A percentile compares a stretch with the other conserved stretches of the same genome.
Conservation (phyloP, 371 early-diverging fungal species). For the Syncephalis plumigaleata region DNA sequence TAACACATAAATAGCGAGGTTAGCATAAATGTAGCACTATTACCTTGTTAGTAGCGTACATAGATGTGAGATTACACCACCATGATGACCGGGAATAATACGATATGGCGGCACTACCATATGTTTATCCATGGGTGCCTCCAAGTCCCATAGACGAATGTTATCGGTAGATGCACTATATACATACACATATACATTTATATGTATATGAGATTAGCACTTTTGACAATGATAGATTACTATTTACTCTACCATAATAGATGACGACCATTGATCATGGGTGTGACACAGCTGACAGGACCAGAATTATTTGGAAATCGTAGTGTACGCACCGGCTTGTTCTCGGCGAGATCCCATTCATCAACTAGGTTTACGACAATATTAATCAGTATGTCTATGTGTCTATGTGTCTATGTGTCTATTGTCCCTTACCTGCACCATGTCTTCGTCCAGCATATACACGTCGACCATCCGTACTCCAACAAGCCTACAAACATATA, state of each 20-base stretch:
- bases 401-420: no score
- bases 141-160: constrained; percentile 74
- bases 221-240: no score
- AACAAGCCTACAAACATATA: constrained; percentile 36
- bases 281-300: constrained; percentile 59
- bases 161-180: constrained; percentile 80
- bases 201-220: neutral
- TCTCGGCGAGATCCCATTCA: constrained; percentile 64
- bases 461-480: constrained; percentile 62
- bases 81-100: constrained; percentile 79
- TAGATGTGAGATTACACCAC: constrained; percentile 64
- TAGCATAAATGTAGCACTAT: no score
- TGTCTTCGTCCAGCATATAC: constrained; percentile 67
- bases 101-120: constrained; percentile 79
- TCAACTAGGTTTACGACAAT: constrained; percentile 36
- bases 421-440: constrained; percentile 33
- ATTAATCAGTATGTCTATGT: neutral
- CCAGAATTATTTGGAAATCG: constrained; percentile 83
- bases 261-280: constrained; percentile 63
- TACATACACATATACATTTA: neutral
- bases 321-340: constrained; percentile 44
- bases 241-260: constrained; percentile 49
- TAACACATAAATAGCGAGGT: no score
- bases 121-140: constrained; percentile 18
- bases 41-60: constrained; percentile 21